Evolutionary conservation across 345 rosid species (phyloP).

Genomic region (Eucalyptus dawsonii): DNA sequence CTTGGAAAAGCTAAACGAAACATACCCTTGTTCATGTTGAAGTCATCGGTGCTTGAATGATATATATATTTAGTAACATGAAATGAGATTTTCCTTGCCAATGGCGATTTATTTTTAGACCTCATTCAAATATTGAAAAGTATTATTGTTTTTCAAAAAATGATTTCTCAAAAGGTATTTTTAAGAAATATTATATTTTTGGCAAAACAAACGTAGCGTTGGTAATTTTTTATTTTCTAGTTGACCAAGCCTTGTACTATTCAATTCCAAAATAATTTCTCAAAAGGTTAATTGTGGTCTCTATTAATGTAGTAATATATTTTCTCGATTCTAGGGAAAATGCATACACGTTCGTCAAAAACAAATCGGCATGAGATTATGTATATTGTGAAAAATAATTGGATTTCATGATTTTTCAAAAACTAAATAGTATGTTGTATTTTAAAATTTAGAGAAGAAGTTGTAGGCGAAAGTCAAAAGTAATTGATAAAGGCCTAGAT

Average conservation of each 20-base stretch:
- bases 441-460: not conserved
- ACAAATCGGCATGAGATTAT: not conserved
- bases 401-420: not conserved
- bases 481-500: not conserved
- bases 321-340: not conserved
- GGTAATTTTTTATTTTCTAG: not conserved
- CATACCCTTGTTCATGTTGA: rapidly evolving
- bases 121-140: too few species aligned
- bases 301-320: not conserved
- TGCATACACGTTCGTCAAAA: not conserved
- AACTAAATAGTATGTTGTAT: not conserved
- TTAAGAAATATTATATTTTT: too few species aligned
- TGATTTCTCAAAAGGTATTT: not conserved
- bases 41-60: too few species aligned
- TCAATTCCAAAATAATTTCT: not conserved
- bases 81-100: too few species aligned
- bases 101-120: too few species aligned
- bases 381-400: not conserved
- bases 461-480: not conserved
- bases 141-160: too few species aligned
- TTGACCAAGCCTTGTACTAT: not conserved
- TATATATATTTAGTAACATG: too few species aligned
- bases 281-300: not conserved
- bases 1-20: rapidly evolving
- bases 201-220: too few species aligned